Percentiles rank a stretch among this genome's conserved stretches.
Evolutionary conservation across 148 eudicot genomes (phyloP).

Genomic region (Selenicereus undatus): DNA sequence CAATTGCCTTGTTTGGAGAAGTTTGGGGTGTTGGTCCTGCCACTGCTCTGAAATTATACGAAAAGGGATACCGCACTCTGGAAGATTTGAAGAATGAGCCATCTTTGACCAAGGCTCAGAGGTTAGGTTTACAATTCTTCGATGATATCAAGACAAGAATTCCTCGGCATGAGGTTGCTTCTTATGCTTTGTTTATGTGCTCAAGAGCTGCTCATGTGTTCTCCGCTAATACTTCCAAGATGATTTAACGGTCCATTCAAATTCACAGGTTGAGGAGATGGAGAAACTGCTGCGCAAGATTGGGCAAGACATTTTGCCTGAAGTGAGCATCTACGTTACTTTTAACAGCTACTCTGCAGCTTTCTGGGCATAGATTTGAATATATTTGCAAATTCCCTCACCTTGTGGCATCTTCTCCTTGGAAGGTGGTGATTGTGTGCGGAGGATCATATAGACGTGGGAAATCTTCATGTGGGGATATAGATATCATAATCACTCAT

Average conservation of each 20-base stretch:
- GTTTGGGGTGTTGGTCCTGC: slow-evolving; percentile 99
- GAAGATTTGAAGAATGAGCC: slow-evolving; percentile 73
- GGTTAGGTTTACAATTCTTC: slow-evolving; percentile 79
- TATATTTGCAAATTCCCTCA: not conserved
- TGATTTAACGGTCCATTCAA: not conserved
- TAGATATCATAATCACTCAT: slow-evolving; percentile 91
- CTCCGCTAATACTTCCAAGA: not conserved
- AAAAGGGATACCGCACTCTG: slow-evolving; percentile 75
- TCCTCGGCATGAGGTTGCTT: slow-evolving; percentile 82
- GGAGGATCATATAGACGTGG: slow-evolving; percentile 99
- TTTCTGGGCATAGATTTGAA: not conserved
- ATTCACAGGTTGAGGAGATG: slow-evolving; percentile 76
- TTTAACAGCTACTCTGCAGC: not conserved
- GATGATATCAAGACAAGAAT: slow-evolving; percentile 92
- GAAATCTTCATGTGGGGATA: slow-evolving; percentile 86
- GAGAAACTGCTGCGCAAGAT: slow-evolving; percentile 60
- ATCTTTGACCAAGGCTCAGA: slow-evolving; percentile 65
- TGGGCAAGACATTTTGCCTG: slow-evolving; percentile 73
- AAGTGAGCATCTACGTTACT: slow-evolving; percentile 43
- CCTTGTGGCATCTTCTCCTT: slow-evolving; percentile 4
- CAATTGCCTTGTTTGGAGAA: slow-evolving; percentile 84
- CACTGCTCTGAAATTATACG: slow-evolving; percentile 83
- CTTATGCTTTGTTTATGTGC: slow-evolving; percentile 17
- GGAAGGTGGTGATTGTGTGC: slow-evolving; percentile 69
- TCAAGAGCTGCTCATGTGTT: not conserved